phyloP scores from a whole-genome alignment of 306 rosid species.

The Astragalus membranaceus region DNA sequence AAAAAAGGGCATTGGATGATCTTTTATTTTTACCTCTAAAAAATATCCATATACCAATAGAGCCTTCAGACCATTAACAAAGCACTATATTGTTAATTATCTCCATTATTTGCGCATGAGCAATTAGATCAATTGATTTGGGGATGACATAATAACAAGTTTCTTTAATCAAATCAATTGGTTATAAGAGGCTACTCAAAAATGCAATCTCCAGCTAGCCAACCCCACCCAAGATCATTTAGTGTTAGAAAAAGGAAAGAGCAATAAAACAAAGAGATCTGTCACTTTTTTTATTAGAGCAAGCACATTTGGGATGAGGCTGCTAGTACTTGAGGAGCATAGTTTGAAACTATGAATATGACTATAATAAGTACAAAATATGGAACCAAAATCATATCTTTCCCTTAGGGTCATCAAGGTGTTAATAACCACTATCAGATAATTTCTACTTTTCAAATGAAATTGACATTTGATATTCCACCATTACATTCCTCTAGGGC shows the following conservation, averaged over 20 bases:
- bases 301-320: constrained; percentile 12
- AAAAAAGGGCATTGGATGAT: not conserved
- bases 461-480: constrained; percentile 18
- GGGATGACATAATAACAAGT: not conserved
- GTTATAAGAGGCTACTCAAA: not conserved
- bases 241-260: not conserved
- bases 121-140: not conserved
- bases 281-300: not conserved
- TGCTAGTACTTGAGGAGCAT: constrained; percentile 12
- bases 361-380: constrained; percentile 5
- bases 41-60: not conserved
- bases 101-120: not conserved
- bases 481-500: constrained; percentile 22
- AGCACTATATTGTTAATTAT: not conserved
- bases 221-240: not conserved
- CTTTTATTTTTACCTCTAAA: not conserved
- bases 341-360: constrained; percentile 12
- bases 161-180: not conserved
- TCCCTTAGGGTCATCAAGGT: not conserved
- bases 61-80: not conserved
- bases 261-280: not conserved
- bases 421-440: constrained; percentile 16
- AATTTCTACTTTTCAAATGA: constrained; percentile 22
- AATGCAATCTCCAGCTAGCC: not conserved
- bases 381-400: constrained; percentile 23